A percentile compares a stretch with the other conserved stretches of the same genome.
phyloP scores from a whole-genome alignment of 177 flowering plant genomes.

The Vitis hybrid region DNA sequence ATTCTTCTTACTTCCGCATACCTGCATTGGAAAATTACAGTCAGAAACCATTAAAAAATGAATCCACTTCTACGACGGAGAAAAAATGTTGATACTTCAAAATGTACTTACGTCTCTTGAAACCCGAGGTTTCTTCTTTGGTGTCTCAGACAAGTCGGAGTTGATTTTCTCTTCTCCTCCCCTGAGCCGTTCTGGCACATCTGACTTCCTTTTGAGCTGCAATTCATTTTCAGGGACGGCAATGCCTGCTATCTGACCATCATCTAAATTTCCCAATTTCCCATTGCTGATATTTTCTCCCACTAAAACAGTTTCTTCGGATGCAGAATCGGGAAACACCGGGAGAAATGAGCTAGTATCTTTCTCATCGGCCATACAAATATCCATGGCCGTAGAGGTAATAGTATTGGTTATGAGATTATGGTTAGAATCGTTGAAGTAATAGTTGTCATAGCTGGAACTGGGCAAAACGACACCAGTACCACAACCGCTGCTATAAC shows the following conservation, averaged over 20 bases:
- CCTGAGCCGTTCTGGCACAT: slow-evolving; percentile 2
- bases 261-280: background rate
- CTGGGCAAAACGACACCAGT: slow-evolving; percentile 14
- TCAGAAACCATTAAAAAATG: background rate
- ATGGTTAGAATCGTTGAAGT: slow-evolving; percentile 5
- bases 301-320: slow-evolving; percentile 9
- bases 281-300: slow-evolving; percentile 11
- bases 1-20: slow-evolving; percentile 33
- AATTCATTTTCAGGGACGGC: slow-evolving; percentile 14
- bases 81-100: background rate
- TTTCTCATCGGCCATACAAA: slow-evolving; percentile 10
- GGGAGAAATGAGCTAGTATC: slow-evolving; percentile 11
- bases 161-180: slow-evolving; percentile 3
- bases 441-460: slow-evolving; percentile 15
- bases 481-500: slow-evolving; percentile 10
- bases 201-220: slow-evolving; percentile 35
- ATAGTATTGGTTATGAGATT: slow-evolving; percentile 4
- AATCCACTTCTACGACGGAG: too few relatives aligned
- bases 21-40: slow-evolving; percentile 29
- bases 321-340: slow-evolving; percentile 12
- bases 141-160: slow-evolving; percentile 9
- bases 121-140: slow-evolving; percentile 43
- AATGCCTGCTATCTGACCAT: slow-evolving; percentile 4
- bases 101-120: slow-evolving; percentile 40
- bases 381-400: slow-evolving; percentile 12